A percentile compares a stretch with the other conserved stretches of the same genome.
Conservation (phyloP, 148 eudicot genomes). For the Rhododendron williamsianum region DNA sequence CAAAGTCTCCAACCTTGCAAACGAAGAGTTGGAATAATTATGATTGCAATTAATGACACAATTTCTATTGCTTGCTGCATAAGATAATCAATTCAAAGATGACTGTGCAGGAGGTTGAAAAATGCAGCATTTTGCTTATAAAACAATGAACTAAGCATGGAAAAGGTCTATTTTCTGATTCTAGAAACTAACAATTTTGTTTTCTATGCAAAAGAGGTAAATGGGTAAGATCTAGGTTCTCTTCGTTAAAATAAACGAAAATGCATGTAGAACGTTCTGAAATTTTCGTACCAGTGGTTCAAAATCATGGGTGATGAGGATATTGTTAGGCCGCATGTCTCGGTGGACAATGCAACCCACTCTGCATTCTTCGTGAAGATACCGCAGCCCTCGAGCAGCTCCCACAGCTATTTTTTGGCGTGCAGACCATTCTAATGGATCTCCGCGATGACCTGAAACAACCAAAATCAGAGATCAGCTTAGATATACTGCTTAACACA, state of each 20-base stretch:
- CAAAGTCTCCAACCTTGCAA: constrained; percentile 34
- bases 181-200: background rate
- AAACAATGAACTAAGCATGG: background rate
- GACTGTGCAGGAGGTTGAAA: background rate
- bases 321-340: constrained; percentile 49
- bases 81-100: background rate
- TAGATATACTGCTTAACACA: background rate
- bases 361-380: constrained; percentile 51
- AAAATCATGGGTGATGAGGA: constrained; percentile 47
- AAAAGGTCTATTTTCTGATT: background rate
- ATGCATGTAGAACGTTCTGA: background rate
- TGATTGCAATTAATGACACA: background rate
- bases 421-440: constrained; percentile 36
- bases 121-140: background rate
- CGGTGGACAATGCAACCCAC: constrained; percentile 46
- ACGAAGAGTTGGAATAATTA: background rate
- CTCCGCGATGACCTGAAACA: constrained; percentile 23
- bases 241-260: background rate
- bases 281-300: constrained; percentile 33
- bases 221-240: background rate
- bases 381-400: constrained; percentile 43
- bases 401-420: constrained; percentile 41
- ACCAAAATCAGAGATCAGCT: background rate
- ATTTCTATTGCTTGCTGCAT: background rate
- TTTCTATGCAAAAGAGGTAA: background rate